Base-by-base conservation (phyloP, 2,329 filamentous ascomycete species). In the Periconia macrospinosa region DNA sequence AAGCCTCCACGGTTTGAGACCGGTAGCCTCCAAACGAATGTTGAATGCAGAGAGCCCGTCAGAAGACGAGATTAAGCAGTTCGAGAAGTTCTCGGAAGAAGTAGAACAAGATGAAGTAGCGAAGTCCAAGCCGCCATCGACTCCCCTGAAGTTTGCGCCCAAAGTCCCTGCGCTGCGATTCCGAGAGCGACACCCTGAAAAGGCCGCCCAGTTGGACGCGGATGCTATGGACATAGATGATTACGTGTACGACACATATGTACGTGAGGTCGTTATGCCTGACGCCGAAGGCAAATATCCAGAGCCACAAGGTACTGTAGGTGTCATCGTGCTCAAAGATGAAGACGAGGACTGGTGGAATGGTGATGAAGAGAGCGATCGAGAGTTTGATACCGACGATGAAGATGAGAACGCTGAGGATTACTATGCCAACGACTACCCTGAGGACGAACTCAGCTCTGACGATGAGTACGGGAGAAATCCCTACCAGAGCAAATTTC, bases 391-490 rank as follows among this genome's bases (percentile, higher is more conserved):
- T 57, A 83, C 79, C 33, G 85, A 86, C 54, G 84, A 86, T 56
- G 83, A 84, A 23, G 84, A 87, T 59, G 83, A 83, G 37, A 87
- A 87, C 65, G 82, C 89, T 35, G 89, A 92, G 68, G 88, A 91
- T 64, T 86, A 91, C 72, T 91, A 92, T 67, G 85, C 86, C 3
- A 87, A 88, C 50, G 89, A 92, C 69, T 92, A 92, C 61, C 89
- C 89, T 0, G 89, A 92, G 57, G 89, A 92, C 50, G 89, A 92
- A 68, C 81, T 91, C 14, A 86, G 85, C 43, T 87, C 85, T 15
- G 88, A 91, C 61, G 86, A 89, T 59, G 86, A 88, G 69, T 83
- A 80, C 56, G 82, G 79, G 42, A 59, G 71, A 2, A 70, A 74
- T 44, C 67, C 75, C 9, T 79, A 80, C 54, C 66, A 68, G 55